Conservation (phyloP, 805 yeast genomes). For the Wickerhamomyces bisporus region DNA sequence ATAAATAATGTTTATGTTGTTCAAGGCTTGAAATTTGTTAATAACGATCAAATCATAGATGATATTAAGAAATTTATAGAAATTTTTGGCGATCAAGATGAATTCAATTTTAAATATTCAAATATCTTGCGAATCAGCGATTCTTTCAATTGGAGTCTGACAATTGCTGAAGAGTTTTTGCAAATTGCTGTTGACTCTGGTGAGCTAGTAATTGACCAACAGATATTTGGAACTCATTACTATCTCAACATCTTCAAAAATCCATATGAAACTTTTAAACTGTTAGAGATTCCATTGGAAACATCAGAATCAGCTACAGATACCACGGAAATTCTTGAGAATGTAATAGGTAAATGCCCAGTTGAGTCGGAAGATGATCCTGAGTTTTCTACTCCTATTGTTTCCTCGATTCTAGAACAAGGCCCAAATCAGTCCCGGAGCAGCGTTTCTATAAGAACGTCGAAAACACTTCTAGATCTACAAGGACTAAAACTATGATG, state of each 20-base stretch:
- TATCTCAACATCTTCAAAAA: slow-evolving; percentile 39
- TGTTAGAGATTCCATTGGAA: too few relatives aligned
- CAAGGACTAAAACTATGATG: slow-evolving; percentile 15
- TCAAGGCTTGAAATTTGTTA: slow-evolving; percentile 33
- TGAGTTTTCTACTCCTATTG: too few relatives aligned
- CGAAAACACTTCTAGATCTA: slow-evolving; percentile 8
- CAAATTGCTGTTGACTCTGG: slow-evolving; percentile 55
- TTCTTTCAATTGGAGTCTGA: slow-evolving; percentile 58
- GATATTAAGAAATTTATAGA: slow-evolving; percentile 23
- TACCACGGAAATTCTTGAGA: too few relatives aligned
- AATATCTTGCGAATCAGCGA: slow-evolving; percentile 22
- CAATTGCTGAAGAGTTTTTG: slow-evolving; percentile 60
- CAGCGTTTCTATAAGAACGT: too few relatives aligned
- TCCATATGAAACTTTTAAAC: too few relatives aligned
- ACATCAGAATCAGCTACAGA: too few relatives aligned
- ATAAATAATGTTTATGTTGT: slow-evolving; percentile 34
- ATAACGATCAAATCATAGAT: slow-evolving; percentile 26
- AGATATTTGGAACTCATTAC: slow-evolving; percentile 60
- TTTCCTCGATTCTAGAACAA: too few relatives aligned
- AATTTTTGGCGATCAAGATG: slow-evolving; percentile 27
- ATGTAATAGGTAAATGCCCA: too few relatives aligned
- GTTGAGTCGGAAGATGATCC: too few relatives aligned
- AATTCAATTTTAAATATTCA: slow-evolving; percentile 19
- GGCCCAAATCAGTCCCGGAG: too few relatives aligned
- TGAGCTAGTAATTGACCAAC: slow-evolving; percentile 58